Conservation (phyloP, 208 protist genomes). For the Leishmania mexicana region DNA sequence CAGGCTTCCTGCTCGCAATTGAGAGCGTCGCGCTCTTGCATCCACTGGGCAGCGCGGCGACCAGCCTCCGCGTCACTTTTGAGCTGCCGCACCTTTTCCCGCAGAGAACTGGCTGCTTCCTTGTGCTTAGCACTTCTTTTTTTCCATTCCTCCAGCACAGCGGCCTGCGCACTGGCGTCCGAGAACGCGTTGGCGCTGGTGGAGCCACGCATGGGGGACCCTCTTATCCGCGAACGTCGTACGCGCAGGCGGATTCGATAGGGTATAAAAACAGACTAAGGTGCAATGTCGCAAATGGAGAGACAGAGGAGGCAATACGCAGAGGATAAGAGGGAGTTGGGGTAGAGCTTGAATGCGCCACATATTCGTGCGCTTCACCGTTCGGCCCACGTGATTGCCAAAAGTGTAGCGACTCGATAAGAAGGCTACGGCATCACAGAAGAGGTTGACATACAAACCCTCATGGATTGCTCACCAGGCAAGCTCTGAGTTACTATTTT, state of each 20-base stretch:
- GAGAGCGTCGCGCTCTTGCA: constrained; percentile 36
- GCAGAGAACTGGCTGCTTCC: constrained; percentile 28
- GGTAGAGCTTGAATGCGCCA: not conserved
- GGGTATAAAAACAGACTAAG: not conserved
- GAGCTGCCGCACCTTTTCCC: constrained; percentile 40
- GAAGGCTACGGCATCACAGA: not conserved
- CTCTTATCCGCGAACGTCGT: not conserved
- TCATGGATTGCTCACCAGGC: not conserved
- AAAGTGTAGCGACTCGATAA: no score
- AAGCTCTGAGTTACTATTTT: no score
- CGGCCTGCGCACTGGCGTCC: constrained; percentile 32
- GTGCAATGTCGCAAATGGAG: not conserved
- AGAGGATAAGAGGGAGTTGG: not conserved
- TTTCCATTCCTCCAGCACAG: constrained; percentile 55
- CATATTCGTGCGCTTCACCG: not conserved
- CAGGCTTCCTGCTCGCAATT: constrained; percentile 31
- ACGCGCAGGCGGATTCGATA: not conserved
- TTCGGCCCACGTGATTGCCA: not conserved
- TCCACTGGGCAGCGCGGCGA: constrained; percentile 27
- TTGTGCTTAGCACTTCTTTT: constrained; percentile 23
- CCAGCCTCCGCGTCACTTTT: constrained; percentile 33
- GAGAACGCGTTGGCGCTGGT: constrained; percentile 29
- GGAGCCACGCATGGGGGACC: not conserved
- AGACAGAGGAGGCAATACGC: not conserved
- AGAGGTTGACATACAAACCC: not conserved